Base-by-base conservation (phyloP, 345 rosid species). In the Pugionium dolabratum region DNA sequence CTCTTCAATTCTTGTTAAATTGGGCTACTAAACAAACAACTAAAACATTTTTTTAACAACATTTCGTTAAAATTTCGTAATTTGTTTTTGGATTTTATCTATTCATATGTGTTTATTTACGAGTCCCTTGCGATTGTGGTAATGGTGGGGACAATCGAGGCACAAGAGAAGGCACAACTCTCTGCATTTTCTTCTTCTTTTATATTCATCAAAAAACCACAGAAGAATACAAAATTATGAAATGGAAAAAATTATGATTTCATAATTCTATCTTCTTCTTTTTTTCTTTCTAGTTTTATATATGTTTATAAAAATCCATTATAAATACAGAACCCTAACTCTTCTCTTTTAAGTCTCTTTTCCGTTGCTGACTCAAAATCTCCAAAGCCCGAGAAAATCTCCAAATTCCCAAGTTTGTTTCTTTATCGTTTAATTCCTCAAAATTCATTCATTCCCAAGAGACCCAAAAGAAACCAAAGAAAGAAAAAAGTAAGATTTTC, bases 311-410 rank as follows among this genome's bases (percentile, higher is more conserved):
- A 59, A 65, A 35, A 51, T 61, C 67, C 59, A 54, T 57, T 86
- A 86, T 88, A 88, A 84, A 84, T 18, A 18, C 18, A 18, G 18
- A 18, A 18, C 18, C 18, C 18, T 84, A 64, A 71, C 60, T 41
- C 41, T 7, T 10, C 26, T 28, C 6, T 26, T 2, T 11, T 7
- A 54, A 34, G 28, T 27, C 59, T 25, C 45, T 45, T 41, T 64
- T 56, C 66, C 59, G 48, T 32, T 61, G 51, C 41, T 72, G 30
- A 72, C 73, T 59, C 64, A 79, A 5, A 18, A 29, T 36, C 69
- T 58, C 63, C 50, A 2, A 42, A 36, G 60, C 44, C 81, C 66
- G 5, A 69, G 7, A 32, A 43, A 54, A 70, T 48, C 58, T n/a
- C 49, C 63, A 43, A 59, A 53, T 54, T 71, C 67, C 75, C 31